Evolutionary conservation across 2,329 filamentous ascomycete genomes (phyloP).

Genomic region (Biscogniauxia marginata): DNA sequence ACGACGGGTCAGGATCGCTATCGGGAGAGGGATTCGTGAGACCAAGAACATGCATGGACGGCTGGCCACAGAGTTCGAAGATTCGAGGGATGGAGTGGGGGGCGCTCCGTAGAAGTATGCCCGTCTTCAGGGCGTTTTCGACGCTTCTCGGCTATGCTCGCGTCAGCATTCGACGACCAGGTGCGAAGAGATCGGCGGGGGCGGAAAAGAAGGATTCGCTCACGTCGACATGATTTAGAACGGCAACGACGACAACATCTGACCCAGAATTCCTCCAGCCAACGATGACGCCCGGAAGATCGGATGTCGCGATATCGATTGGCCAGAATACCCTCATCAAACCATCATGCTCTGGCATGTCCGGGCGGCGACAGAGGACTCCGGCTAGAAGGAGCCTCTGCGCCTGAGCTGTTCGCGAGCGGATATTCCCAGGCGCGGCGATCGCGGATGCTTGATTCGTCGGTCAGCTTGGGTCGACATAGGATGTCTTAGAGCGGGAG

Average conservation of each 20-base stretch:
- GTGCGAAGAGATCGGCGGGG: conserved; percentile 12
- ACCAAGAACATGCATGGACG: conserved; percentile 82
- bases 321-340: conserved; percentile 99
- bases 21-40: conserved; percentile 64
- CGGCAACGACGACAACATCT: conserved; percentile 85
- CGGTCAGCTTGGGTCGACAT: conserved; percentile 21
- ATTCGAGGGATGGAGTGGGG: conserved; percentile 78
- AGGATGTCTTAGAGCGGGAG: conserved; percentile 13
- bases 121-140: conserved; percentile 81
- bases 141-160: conserved; percentile 66
- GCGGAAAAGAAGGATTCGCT: conserved; percentile 33
- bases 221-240: conserved; percentile 89
- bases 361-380: conserved; percentile 37
- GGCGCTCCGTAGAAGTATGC: conserved; percentile 79
- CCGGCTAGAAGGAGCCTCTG: conserved; percentile 82
- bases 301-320: conserved; percentile 72
- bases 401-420: conserved; percentile 93
- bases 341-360: conserved; percentile 75
- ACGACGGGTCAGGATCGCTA: conserved; percentile 62
- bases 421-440: conserved; percentile 77
- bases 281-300: conserved; percentile 79
- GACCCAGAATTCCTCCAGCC: conserved; percentile 93
- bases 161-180: conserved; percentile 28
- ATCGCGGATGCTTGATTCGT: conserved; percentile 71
- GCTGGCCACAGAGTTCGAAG: conserved; percentile 79